Base-by-base conservation (phyloP, 1,284 basidiomycete genomes). In the Erythrobasidium hasegawianum region DNA sequence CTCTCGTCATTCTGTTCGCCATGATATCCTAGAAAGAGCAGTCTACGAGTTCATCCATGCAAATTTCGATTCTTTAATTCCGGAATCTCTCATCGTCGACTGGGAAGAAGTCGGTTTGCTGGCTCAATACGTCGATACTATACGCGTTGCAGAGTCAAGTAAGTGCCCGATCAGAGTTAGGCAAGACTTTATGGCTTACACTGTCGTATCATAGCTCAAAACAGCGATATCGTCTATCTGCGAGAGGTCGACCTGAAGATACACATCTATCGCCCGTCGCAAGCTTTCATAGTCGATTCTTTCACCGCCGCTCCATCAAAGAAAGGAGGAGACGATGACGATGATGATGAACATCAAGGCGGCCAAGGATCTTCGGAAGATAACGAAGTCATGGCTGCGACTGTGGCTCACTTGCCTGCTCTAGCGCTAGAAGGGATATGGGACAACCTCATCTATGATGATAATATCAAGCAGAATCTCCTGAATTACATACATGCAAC, bases 401-500 rank as follows among this genome's bases (percentile, higher is more conserved):
- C 83, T 57, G 86, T 96, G 18, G 86, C 86, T 69, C 88, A 93
- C 69, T 82, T 97, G 38, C 95, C 94, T 0, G 90, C 87, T 68
- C 77, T 81, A 66, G 83, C 81, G 40, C 86, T 90, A 79, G 94
- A 97, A 69, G 93, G 95, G 0, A 79, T 97, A 2, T 98, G 96
- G 84, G 80, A 83, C 56, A 82, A 88, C 56, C 77, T 98, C 69
- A 87, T 97, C 73, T 98, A 96, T 76, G 83, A 86, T 4, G 88
- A 89, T 71, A 85, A 91, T 73, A 86, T 97, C 77, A 98, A 98
- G 78, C 79, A 86, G 62, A 87, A 87, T 67, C 81, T 98, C 11
- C 82, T 98, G 61, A 87, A 91, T 76, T 97, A 97, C 77, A 96
- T 97, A 70, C 87, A 94, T 78, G 90, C 94, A 8, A 96, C 95